These are phyloP conservation scores for Tulasnella sp. DNA, from an alignment of 768 basidiomycete species.

Conservation along the genomic window DNA sequence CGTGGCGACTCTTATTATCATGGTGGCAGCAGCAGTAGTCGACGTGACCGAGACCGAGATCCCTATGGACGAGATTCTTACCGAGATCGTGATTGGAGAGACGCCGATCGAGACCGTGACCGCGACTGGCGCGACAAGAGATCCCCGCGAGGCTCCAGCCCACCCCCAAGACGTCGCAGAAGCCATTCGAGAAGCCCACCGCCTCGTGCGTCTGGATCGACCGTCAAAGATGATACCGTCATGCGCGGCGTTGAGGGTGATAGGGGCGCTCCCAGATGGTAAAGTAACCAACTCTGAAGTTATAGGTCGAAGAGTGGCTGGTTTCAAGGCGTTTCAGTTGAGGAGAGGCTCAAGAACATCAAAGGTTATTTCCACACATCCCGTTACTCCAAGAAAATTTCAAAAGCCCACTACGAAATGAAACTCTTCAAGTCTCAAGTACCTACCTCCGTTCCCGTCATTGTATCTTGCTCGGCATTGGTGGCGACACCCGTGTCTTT, in stretches of 20 bases:
- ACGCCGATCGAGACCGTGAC: constrained; percentile 20
- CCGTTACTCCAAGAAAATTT: background rate
- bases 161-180: constrained; percentile 36
- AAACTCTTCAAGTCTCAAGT: constrained; percentile 4
- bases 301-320: constrained; percentile 11
- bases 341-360: constrained; percentile 1
- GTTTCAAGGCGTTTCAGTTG: constrained; percentile 6
- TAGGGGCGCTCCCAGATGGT: background rate
- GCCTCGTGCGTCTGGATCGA: constrained; percentile 46
- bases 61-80: constrained; percentile 3
- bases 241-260: constrained; percentile 1
- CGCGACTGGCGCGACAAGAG: constrained; percentile 17
- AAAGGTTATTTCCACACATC: constrained; percentile 5
- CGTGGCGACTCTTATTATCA: constrained; percentile 34
- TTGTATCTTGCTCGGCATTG: constrained; percentile 2
- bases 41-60: constrained; percentile 11
- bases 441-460: constrained; percentile 1
- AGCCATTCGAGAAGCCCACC: constrained; percentile 68
- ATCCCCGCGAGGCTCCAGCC: constrained; percentile 22
- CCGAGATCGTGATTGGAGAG: background rate
- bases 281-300: background rate
- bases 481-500: no score
- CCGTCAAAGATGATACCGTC: background rate
- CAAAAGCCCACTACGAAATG: background rate
- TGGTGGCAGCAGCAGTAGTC: constrained; percentile 31